phyloP scores from a whole-genome alignment of 176 grass and related monocot genomes.

The Triticum monococcum region DNA sequence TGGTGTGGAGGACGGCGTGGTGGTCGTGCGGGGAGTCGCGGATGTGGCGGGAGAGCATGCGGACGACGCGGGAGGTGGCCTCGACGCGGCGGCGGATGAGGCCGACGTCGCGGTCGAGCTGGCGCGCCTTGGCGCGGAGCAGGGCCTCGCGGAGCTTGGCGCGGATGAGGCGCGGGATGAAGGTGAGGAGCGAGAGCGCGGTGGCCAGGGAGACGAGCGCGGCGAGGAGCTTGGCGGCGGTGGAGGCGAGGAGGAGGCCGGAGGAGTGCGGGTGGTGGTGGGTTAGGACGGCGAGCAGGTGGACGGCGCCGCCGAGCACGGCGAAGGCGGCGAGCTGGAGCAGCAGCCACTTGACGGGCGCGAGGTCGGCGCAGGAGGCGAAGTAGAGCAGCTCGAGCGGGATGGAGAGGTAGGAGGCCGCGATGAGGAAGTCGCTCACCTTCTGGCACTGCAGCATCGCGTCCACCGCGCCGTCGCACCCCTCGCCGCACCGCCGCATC shows the following conservation, averaged over 20 bases:
- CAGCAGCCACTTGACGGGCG: constrained; percentile 35
- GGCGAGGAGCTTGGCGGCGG: constrained; percentile 14
- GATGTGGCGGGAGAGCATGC: constrained; percentile 53
- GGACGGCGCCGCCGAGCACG: constrained; percentile 14
- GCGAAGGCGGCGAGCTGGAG: constrained; percentile 53
- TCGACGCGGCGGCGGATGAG: constrained; percentile 17
- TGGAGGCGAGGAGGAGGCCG: constrained; percentile 19
- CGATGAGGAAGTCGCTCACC: constrained; percentile 56
- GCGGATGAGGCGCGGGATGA: constrained; percentile 16
- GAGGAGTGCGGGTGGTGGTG: constrained; percentile 21
- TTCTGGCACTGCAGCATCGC: constrained; percentile 50
- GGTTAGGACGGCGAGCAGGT: constrained; percentile 1
- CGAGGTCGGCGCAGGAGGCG: constrained; percentile 33
- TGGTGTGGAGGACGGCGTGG: constrained; percentile 56
- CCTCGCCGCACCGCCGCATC: neutral
- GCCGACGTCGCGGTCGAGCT: constrained; percentile 3
- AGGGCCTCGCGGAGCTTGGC: constrained; percentile 18
- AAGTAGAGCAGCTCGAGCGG: constrained; percentile 60
- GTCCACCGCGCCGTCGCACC: constrained; percentile 30
- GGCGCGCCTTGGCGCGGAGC: constrained; percentile 13
- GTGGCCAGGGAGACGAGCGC: constrained; percentile 4
- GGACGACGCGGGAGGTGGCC: constrained; percentile 14
- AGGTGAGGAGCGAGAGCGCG: constrained; percentile 22
- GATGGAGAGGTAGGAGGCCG: constrained; percentile 26
- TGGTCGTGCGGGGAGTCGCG: constrained; percentile 37